phyloP scores from a whole-genome alignment of 2,329 filamentous ascomycete genomes.

The Aspergillus tamarii region DNA sequence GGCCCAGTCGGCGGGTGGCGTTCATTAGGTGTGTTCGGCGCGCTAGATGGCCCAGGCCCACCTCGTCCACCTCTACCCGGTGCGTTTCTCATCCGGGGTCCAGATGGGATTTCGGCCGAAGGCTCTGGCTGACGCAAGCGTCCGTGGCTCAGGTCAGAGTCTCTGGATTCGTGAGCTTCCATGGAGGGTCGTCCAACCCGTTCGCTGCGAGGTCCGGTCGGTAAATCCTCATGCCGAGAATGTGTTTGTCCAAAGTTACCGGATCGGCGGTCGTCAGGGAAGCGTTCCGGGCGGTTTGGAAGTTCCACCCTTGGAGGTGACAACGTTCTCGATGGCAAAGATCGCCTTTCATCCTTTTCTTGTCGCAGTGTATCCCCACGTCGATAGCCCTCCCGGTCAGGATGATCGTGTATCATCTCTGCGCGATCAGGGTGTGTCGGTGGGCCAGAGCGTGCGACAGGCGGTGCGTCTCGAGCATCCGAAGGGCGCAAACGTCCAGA shows the following conservation, averaged over 20 bases:
- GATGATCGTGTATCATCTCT: constrained; percentile 38
- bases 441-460: constrained; percentile 30
- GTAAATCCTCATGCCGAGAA: constrained; percentile 50
- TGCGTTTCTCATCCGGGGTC: constrained; percentile 53
- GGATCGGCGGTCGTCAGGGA: constrained; percentile 40
- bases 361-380: constrained; percentile 32
- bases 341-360: constrained; percentile 39
- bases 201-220: constrained; percentile 56
- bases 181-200: constrained; percentile 33
- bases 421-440: constrained; percentile 36
- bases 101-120: constrained; percentile 54
- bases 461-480: constrained; percentile 29
- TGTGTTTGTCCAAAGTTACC: constrained; percentile 28
- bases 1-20: constrained; percentile 50
- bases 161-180: constrained; percentile 39
- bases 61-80: constrained; percentile 44
- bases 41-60: constrained; percentile 26
- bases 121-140: constrained; percentile 47
- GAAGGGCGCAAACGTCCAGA: constrained; percentile 36
- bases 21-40: constrained; percentile 32
- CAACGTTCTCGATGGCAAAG: constrained; percentile 27
- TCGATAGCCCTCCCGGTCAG: constrained; percentile 36
- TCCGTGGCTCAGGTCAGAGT: constrained; percentile 51
- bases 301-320: constrained; percentile 35
- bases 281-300: constrained; percentile 41